Conservation (phyloP, 306 rosid genomes). For the Begonia loranthoides region DNA sequence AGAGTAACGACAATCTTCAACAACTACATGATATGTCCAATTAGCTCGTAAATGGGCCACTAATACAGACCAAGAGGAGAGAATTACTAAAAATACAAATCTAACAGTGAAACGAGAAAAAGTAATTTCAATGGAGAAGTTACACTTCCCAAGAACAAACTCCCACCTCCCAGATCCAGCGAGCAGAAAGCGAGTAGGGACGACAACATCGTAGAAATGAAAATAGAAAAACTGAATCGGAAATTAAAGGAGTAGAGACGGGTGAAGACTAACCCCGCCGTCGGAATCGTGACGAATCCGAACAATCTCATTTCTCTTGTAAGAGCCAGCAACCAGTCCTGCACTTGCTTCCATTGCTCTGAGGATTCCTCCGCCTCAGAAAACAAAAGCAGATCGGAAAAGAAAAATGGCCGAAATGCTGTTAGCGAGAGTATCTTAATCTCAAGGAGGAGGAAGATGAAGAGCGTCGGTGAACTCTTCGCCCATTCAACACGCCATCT, state of each 20-base stretch:
- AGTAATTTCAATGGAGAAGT: too few relatives aligned
- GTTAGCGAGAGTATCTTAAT: constrained; percentile 1
- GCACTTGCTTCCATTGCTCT: constrained; percentile 68
- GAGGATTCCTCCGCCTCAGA: constrained; percentile 10
- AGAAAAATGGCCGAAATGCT: neutral
- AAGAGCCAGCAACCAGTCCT: constrained; percentile 94
- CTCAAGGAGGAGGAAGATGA: neutral
- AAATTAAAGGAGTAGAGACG: neutral
- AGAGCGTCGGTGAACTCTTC: constrained; percentile 23
- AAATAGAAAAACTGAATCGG: too few relatives aligned
- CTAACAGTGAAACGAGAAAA: too few relatives aligned
- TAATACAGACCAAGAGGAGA: too few relatives aligned
- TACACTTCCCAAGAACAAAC: too few relatives aligned
- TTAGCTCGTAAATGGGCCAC: too few relatives aligned
- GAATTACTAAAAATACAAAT: too few relatives aligned
- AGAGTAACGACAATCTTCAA: neutral
- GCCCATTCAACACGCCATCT: constrained; percentile 57
- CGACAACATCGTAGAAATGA: neutral
- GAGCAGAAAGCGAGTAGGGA: neutral
- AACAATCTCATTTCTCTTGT: constrained; percentile 87
- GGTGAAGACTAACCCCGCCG: constrained; percentile 44
- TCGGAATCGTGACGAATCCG: constrained; percentile 93
- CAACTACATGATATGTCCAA: too few relatives aligned
- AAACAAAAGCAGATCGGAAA: constrained; percentile 8
- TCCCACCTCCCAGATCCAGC: too few relatives aligned